Evolutionary conservation across 768 basidiomycete genomes (phyloP), one percentile per base, ranked within the genome.

Genomic region (Dentipellis fragilis): DNA sequence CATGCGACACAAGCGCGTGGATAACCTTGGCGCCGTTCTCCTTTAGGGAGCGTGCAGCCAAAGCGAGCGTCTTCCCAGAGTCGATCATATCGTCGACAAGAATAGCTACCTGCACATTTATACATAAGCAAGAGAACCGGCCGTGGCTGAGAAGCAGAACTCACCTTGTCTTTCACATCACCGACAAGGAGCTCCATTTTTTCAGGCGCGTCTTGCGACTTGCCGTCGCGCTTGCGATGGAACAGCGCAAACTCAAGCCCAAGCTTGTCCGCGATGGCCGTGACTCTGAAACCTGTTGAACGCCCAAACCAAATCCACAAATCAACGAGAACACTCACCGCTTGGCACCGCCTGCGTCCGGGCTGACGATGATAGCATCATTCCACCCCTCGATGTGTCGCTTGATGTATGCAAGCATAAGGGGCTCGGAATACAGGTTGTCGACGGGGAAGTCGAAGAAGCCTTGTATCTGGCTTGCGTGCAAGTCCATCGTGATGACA

Each of bases 71-170:
- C 38, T 76, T 79, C 11, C 94, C 95, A 5, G 91, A 92, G 68
- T 99, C 96, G 65, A 96, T 87, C 95, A 99, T 98, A 66, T 99
- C 96, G 68, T 99, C 96, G 36, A 99, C 91, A 48, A 99, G 79
- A 65, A 99, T 91, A 39, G 90, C 93, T 53, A 93, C 80, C 88
- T 93, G 49, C 3, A 10, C 39, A 48, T 36, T 12, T 19, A 49
- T 50, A 42, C 55, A 57, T 51, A 57, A 58, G 56, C 11, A 53
- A 37, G 60, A 58, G 54, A 36, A 35, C 9, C 23, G 36, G 36
- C 22, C 51, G 12, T 22, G 23, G 49, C 42, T 21, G 49, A 37
- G 22, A 55, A 54, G 54, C 45, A 52, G 14, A 5, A 39, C 70
- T 48, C 62, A 80, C 90, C 76, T 96, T 97, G 75, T 85, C 93